Evolutionary conservation across 2,329 filamentous ascomycete genomes (phyloP).

Genomic region (Paramyrothecium sp.): DNA sequence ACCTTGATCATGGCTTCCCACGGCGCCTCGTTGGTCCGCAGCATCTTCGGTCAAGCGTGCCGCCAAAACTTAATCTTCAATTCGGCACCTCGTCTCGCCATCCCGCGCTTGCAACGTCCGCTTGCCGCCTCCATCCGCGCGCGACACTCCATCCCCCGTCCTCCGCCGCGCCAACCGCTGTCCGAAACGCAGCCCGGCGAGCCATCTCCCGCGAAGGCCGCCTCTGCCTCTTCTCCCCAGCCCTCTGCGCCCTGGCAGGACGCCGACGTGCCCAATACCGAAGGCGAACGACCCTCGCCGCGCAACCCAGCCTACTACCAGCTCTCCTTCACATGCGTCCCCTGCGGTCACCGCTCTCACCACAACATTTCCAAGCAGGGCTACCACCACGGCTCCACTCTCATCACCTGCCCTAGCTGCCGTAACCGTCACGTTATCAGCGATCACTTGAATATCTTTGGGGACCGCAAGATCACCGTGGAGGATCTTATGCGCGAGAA

Average conservation of each 20-base stretch:
- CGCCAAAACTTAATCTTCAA: conserved; percentile 12
- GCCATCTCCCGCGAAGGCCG: background rate
- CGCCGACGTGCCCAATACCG: conserved; percentile 19
- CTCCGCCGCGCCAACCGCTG: conserved; percentile 16
- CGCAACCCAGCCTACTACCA: conserved; percentile 70
- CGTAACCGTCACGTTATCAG: conserved; percentile 87
- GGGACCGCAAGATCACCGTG: conserved; percentile 65
- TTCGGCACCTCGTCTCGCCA: conserved; percentile 6
- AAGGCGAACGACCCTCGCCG: conserved; percentile 25
- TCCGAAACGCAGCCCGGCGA: background rate
- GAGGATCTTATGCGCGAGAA: conserved; percentile 77
- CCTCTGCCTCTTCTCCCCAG: background rate
- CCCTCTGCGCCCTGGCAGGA: conserved; percentile 8
- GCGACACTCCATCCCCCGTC: conserved; percentile 35
- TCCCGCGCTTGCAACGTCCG: background rate
- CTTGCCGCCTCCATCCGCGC: conserved; percentile 19
- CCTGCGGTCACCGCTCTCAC: conserved; percentile 75
- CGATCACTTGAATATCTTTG: conserved; percentile 82
- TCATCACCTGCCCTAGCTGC: conserved; percentile 86
- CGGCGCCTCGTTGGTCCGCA: background rate
- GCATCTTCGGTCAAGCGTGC: background rate
- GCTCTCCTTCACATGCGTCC: conserved; percentile 89
- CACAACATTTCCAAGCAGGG: conserved; percentile 91
- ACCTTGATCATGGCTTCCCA: background rate
- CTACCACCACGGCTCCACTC: conserved; percentile 85